Percentiles rank a stretch among this genome's conserved stretches.
phyloP scores from a whole-genome alignment of 116 monocot genomes.

The Papilionanthe hybrid region DNA sequence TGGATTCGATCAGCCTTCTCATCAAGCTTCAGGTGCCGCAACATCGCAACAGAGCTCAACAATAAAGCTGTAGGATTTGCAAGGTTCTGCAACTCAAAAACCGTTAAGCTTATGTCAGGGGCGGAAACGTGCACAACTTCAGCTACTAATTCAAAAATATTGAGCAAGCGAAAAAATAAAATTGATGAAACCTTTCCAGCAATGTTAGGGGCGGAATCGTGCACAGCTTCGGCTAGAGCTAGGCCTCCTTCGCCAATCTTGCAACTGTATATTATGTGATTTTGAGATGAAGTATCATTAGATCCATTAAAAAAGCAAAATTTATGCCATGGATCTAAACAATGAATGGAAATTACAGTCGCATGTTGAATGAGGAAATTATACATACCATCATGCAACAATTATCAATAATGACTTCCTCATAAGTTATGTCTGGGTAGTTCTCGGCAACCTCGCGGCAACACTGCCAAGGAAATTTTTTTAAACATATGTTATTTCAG shows the following conservation, averaged over 20 bases:
- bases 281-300: background rate
- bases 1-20: conserved; percentile 52
- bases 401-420: conserved; percentile 95
- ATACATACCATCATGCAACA: conserved; percentile 85
- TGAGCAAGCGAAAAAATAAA: background rate
- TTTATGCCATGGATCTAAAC: too few relatives aligned
- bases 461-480: conserved; percentile 41
- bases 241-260: conserved; percentile 73
- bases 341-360: too few relatives aligned
- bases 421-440: conserved; percentile 77
- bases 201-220: conserved; percentile 67
- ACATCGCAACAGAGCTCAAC: conserved; percentile 47
- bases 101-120: too few relatives aligned
- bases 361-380: too few relatives aligned
- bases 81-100: conserved; percentile 31
- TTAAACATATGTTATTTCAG: background rate
- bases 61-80: conserved; percentile 56
- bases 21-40: conserved; percentile 45
- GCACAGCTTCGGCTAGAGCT: conserved; percentile 62
- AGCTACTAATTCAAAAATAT: too few relatives aligned
- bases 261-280: conserved; percentile 32
- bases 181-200: conserved; percentile 45
- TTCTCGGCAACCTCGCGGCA: conserved; percentile 92
- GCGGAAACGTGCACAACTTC: too few relatives aligned
- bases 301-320: too few relatives aligned